Conservation (phyloP, 2,329 filamentous ascomycete genomes). For the Paracamarosporium sp. region DNA sequence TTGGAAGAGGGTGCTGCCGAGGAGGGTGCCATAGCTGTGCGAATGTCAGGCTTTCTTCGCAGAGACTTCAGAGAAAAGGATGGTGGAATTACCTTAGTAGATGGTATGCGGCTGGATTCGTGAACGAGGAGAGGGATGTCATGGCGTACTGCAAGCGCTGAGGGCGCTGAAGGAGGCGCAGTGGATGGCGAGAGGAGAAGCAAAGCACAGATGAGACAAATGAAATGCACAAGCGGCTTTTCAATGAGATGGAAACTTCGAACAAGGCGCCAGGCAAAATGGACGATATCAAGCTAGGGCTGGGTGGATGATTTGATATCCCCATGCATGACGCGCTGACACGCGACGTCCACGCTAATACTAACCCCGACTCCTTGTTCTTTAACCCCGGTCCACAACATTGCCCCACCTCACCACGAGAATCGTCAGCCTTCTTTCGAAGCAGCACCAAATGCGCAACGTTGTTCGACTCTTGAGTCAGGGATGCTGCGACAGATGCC, state of each 20-base stretch:
- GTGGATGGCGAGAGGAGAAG: too few species aligned
- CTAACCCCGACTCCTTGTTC: background rate
- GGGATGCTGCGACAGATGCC: constrained; percentile 16
- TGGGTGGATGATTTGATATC: background rate
- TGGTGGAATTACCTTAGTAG: constrained; percentile 66
- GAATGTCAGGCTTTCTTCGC: background rate
- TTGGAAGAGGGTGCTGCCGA: constrained; percentile 88
- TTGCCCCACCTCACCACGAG: background rate
- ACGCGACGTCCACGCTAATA: constrained; percentile 1
- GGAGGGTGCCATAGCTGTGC: constrained; percentile 86
- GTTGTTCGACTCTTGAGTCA: too few species aligned
- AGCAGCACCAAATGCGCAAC: too few species aligned
- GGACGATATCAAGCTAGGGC: too few species aligned
- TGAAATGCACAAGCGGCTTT: too few species aligned
- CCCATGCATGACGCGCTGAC: constrained; percentile 1
- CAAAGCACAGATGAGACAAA: too few species aligned
- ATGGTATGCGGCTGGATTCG: constrained; percentile 75
- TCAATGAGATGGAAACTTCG: background rate
- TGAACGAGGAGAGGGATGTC: constrained; percentile 59
- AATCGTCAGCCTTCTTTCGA: background rate
- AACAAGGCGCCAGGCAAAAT: too few species aligned
- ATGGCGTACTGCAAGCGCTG: constrained; percentile 26
- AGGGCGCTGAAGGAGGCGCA: background rate
- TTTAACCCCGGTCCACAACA: background rate
- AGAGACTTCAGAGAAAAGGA: too few species aligned